Evolutionary conservation across 148 eudicot species (phyloP), one percentile per base, ranked within the genome.

Genomic region (Rhododendron henanense): DNA sequence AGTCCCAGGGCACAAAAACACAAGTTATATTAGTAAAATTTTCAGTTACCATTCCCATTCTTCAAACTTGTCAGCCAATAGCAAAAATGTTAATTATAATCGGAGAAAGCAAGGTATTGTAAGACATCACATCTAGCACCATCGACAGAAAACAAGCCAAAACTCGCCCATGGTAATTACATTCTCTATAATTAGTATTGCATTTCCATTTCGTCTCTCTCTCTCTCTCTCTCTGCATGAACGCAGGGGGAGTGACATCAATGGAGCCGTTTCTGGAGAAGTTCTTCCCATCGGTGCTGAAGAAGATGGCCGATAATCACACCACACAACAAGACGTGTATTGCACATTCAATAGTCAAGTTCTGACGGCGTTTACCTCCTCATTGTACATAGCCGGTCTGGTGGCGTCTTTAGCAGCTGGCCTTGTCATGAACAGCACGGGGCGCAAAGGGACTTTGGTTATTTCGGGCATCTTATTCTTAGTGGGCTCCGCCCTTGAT

Each of bases 311-410:
- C 19, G 23, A 77, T 10, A 19, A 0, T 8, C 74, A 67, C 11
- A 18, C 25, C 48, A 23, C 73, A 1, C 6, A 47, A 6, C 23
- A 33, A 3, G 39, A 65, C 59, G 79, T 79, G 18, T 87, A 87
- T 41, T 87, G 88, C 80, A 84, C 80, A 9, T 84, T 63, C 41
- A 59, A 84, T 37, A 87, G 84, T 83, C 19, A 87, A 33, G 31
- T 79, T 23, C 47, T 87, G 28, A 84, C 88, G 18, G 47, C 82
- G 50, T 87, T 87, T 28, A 87, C 88, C 15, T 87, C 88, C 1
- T 87, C 86, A n/a, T 75, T 87, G 69, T 87, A 84, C 88, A 50
- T 87, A 39, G 88, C 88, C 10, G 88, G 88, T 33, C 55, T 87
- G 33, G 39, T 65, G 63, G 37, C 88, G 1, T 87, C 88, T 33